Base-by-base conservation (phyloP, 2,329 filamentous ascomycete species). In the Colletotrichum endophyticum region DNA sequence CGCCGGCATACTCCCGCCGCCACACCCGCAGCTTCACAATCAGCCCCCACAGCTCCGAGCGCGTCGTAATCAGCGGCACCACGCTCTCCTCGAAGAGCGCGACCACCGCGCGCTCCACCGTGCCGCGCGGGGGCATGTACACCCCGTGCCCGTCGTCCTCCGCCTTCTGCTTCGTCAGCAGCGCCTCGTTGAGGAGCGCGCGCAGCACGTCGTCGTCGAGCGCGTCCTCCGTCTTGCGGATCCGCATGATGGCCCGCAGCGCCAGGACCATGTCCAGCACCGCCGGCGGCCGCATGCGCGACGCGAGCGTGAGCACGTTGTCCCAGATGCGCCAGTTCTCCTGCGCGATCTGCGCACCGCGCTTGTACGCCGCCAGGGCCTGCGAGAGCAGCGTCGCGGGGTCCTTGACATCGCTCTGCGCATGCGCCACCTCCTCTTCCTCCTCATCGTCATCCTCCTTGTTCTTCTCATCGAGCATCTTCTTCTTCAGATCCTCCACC, bases 311-410 rank as follows among this genome's bases (percentile, higher is more conserved):
- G 73, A 99, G 91, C 19, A 99, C 94, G 81, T 99, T 99, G 83
- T 98, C 95, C 96, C 96, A 99, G 84, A 99, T 98, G 80, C 95
- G 93, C 90, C 94, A 95, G 86, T 96, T 96, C 80, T 96, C 93
- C 84, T 95, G 91, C 67, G 98, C 95, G 28, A 98, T 91, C 6
- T 91, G 90, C 1, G 96, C 95, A 12, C 96, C 97, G 78, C 95
- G 94, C 83, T 98, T 97, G 84, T 98, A 95, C 0, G 97, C 96
- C 8, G 91, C 88, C 1, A 99, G 91, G 0, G 97, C 93, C 82
- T 98, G 95, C 1, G 90, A 87, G 3, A 96, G 90, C 70, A 95
- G 88, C 64, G 89, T 89, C 44, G 92, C 88, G 0, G 92, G 91
- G 78, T 93, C 91, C 34, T 80, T 83, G 8, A 79, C 72, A 49